Conservation (phyloP, 2,329 filamentous ascomycete species). For the Fusarium beomiforme region DNA sequence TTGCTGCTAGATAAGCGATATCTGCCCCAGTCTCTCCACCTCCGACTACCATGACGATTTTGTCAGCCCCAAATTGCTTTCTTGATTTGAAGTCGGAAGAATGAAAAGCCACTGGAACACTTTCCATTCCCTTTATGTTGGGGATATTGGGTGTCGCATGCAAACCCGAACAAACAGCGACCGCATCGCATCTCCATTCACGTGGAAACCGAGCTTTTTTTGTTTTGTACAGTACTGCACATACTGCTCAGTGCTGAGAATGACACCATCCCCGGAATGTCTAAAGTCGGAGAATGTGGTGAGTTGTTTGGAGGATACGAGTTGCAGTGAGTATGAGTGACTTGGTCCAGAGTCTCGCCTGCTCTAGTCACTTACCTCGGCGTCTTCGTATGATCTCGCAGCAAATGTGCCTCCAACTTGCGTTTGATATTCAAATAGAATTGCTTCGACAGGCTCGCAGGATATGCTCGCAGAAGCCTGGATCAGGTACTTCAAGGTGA, state of each 20-base stretch:
- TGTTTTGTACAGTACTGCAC: not conserved
- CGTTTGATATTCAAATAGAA: not conserved
- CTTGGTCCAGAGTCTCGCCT: not conserved
- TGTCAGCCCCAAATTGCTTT: not conserved
- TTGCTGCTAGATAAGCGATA: constrained; percentile 5
- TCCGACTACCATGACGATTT: not conserved
- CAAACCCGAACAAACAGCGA: not conserved
- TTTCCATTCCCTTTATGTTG: not conserved
- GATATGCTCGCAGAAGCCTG: not conserved
- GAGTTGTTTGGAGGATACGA: not conserved
- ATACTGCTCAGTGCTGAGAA: not conserved
- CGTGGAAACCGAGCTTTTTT: not conserved
- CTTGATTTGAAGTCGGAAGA: not conserved
- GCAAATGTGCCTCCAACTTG: not conserved
- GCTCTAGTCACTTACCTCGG: not conserved
- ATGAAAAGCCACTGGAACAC: not conserved
- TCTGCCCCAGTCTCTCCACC: not conserved
- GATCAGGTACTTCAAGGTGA: not conserved
- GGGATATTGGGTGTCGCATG: not conserved
- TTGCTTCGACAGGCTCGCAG: not conserved
- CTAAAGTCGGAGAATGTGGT: constrained; percentile 1
- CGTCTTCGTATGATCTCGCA: not conserved
- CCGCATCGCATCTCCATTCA: constrained; percentile 1
- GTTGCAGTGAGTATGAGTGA: not conserved
- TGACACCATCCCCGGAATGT: not conserved